phyloP scores from a whole-genome alignment of 345 rosid genomes.

The Boechera retrofracta region DNA sequence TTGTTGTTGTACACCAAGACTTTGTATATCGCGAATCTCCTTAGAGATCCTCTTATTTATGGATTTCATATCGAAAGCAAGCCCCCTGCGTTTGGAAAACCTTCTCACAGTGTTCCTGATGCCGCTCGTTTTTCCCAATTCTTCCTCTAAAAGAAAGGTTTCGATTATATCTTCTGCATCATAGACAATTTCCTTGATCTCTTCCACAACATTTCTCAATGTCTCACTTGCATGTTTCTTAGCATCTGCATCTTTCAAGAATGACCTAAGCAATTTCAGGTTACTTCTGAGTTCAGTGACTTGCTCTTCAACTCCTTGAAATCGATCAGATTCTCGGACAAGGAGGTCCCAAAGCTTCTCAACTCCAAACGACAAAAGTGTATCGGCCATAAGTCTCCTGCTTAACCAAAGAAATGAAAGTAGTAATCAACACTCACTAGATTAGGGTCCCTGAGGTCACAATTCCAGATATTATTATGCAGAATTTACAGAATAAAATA shows the following conservation, averaged over 20 bases:
- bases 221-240: constrained; percentile 37
- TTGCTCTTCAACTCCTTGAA: constrained; percentile 13
- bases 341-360: constrained; percentile 34
- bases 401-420: neutral
- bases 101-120: neutral
- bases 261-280: too few relatives aligned
- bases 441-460: neutral
- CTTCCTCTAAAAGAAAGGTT: too few relatives aligned
- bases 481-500: too few relatives aligned
- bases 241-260: constrained; percentile 31
- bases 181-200: too few relatives aligned
- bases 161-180: too few relatives aligned
- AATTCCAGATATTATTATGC: too few relatives aligned
- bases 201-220: too few relatives aligned
- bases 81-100: neutral
- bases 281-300: too few relatives aligned
- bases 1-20: too few relatives aligned
- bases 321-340: neutral
- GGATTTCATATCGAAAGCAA: neutral
- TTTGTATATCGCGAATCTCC: constrained; percentile 10
- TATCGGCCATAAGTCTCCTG: constrained; percentile 29
- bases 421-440: neutral
- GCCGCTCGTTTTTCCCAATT: neutral
- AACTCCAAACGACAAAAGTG: constrained; percentile 24
- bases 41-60: constrained; percentile 40